Percentiles rank a stretch among this genome's conserved stretches.
Conservation (phyloP, 495 filamentous ascomycete species). For the Tuber melanosporum region DNA sequence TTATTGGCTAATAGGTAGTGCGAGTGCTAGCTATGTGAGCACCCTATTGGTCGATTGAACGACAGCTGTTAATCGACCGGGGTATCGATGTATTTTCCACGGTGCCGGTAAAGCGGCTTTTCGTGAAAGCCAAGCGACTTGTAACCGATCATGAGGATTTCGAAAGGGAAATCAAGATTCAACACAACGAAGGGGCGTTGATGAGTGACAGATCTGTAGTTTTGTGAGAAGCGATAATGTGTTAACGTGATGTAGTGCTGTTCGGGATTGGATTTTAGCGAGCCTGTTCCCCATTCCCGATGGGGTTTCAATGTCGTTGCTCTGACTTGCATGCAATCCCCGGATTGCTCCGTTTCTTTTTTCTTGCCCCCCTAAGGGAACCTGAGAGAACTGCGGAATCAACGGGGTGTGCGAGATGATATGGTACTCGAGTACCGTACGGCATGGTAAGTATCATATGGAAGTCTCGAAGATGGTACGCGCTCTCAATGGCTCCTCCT, state of each 20-base stretch:
- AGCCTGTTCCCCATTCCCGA: not conserved
- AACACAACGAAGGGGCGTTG: not conserved
- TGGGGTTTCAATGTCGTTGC: not conserved
- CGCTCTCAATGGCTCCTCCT: not conserved
- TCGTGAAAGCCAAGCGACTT: not conserved
- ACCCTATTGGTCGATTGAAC: not conserved
- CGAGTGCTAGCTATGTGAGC: not conserved
- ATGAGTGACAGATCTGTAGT: not conserved
- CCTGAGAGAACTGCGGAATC: not conserved
- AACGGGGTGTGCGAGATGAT: not conserved
- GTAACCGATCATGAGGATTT: not conserved
- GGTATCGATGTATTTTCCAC: not conserved
- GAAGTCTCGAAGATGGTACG: not conserved
- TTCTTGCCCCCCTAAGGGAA: not conserved
- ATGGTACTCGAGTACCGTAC: not conserved
- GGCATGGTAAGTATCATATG: not conserved
- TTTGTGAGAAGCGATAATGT: not conserved
- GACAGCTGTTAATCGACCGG: not conserved
- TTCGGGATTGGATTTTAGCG: not conserved
- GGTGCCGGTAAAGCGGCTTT: not conserved
- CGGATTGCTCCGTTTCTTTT: not conserved
- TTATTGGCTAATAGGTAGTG: not conserved
- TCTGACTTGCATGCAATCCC: not conserved
- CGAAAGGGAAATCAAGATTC: not conserved
- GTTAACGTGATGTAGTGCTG: not conserved